These are phyloP conservation scores for Erythrophleum fordii DNA, from an alignment of 306 rosid genomes.

Conservation along the genomic window DNA sequence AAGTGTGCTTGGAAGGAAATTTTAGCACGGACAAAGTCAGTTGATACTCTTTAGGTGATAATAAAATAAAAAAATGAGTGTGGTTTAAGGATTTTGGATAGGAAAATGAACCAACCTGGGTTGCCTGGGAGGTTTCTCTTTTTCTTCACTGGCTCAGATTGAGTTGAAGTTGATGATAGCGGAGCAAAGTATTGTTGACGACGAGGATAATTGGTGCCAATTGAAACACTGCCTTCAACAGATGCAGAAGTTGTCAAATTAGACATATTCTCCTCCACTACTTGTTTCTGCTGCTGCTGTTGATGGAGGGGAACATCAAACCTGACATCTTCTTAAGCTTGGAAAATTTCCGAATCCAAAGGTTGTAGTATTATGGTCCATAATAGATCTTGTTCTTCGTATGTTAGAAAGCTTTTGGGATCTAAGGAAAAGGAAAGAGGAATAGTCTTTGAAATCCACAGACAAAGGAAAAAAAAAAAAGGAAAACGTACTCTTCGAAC, in stretches of 20 bases:
- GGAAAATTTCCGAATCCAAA: slow-evolving; percentile 33
- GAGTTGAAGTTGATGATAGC: slow-evolving; percentile 42
- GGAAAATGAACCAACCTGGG: slow-evolving; percentile 66
- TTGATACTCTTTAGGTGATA: neutral
- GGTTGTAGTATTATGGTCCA: slow-evolving; percentile 24
- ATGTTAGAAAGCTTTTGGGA: slow-evolving; percentile 42
- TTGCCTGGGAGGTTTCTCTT: slow-evolving; percentile 97
- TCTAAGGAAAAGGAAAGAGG: slow-evolving; percentile 38
- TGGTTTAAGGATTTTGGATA: neutral
- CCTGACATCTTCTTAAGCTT: slow-evolving; percentile 45
- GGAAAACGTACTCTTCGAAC: slow-evolving; percentile 30
- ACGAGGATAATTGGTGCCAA: slow-evolving; percentile 48
- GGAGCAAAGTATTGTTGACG: slow-evolving; percentile 57
- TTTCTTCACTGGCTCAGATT: slow-evolving; percentile 61
- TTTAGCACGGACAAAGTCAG: too few species aligned
- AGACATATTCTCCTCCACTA: slow-evolving; percentile 81
- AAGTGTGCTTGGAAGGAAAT: too few species aligned
- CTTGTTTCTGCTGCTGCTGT: slow-evolving; percentile 46
- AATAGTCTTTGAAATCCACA: neutral
- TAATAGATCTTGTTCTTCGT: slow-evolving; percentile 52
- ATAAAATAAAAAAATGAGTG: neutral
- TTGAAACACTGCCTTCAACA: slow-evolving; percentile 79
- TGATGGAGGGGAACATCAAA: slow-evolving; percentile 56
- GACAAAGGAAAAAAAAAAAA: slow-evolving; percentile 5
- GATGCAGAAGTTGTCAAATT: slow-evolving; percentile 80